Conservation (phyloP, 2,329 filamentous ascomycete genomes). For the Cytospora piceae region DNA sequence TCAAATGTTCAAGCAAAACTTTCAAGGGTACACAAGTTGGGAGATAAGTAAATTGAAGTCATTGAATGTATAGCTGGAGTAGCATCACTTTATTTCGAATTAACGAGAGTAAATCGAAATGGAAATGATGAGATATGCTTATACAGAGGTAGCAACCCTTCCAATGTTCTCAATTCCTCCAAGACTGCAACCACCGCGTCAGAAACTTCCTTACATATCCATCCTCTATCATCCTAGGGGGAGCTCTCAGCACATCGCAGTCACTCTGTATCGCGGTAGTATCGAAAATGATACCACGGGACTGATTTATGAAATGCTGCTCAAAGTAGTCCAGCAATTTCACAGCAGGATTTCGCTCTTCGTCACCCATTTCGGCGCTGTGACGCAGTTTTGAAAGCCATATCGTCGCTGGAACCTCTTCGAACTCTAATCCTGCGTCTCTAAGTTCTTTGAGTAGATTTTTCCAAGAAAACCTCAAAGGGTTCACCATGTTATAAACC, state of each 20-base stretch:
- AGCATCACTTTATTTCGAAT: too few species aligned
- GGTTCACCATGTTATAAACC: conserved; percentile 2
- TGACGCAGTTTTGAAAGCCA: background rate
- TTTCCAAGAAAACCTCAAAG: background rate
- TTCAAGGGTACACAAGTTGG: too few species aligned
- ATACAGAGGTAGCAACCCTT: too few species aligned
- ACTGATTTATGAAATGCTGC: background rate
- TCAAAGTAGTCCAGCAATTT: background rate
- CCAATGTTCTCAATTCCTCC: background rate
- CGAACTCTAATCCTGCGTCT: background rate
- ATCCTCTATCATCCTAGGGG: conserved; percentile 1
- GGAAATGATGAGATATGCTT: too few species aligned
- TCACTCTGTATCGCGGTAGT: background rate
- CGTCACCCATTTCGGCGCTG: background rate
- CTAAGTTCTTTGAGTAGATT: background rate
- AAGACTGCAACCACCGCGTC: background rate
- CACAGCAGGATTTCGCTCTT: background rate
- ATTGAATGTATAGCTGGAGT: too few species aligned
- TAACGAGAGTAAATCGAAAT: too few species aligned
- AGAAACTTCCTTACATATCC: conserved; percentile 5
- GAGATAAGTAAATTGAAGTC: too few species aligned
- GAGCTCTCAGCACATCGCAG: background rate
- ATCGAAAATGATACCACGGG: background rate
- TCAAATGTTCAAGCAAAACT: too few species aligned
- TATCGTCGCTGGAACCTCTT: background rate